A percentile compares a stretch with the other conserved stretches of the same genome.
phyloP scores from a whole-genome alignment of 345 rosid species.

The Camelina neglecta region DNA sequence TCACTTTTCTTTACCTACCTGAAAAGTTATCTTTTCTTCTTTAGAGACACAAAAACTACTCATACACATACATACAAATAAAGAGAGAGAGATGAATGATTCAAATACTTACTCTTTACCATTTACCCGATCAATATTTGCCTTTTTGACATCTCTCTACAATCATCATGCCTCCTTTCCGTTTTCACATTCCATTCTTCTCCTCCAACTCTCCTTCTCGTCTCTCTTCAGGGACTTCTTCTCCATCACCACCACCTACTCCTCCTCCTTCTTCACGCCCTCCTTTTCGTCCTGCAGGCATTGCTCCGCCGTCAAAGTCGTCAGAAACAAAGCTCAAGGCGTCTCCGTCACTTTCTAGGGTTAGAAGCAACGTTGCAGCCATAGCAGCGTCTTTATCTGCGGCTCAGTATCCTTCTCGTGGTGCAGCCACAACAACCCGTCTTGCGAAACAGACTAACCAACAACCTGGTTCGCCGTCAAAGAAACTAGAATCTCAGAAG shows the following conservation, averaged over 20 bases:
- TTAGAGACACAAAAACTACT: constrained; percentile 28
- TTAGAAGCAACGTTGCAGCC: constrained; percentile 35
- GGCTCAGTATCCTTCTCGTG: constrained; percentile 30
- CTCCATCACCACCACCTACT: constrained; percentile 38
- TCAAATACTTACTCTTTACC: constrained; percentile 16
- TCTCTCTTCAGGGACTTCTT: constrained; percentile 39
- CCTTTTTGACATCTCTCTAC: neutral
- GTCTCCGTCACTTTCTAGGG: constrained; percentile 33
- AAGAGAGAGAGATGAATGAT: neutral
- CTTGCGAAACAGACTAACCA: constrained; percentile 21
- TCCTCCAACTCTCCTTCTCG: constrained; percentile 42
- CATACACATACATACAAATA: constrained; percentile 24
- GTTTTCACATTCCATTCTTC: constrained; percentile 44
- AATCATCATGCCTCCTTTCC: constrained; percentile 41
- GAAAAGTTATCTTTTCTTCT: constrained; percentile 41
- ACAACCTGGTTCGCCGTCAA: constrained; percentile 41
- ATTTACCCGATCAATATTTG: neutral
- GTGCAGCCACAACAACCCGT: constrained; percentile 19
- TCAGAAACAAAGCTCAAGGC: constrained; percentile 35
- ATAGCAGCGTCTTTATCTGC: constrained; percentile 21
- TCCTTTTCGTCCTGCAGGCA: constrained; percentile 47
- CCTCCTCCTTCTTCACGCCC: constrained; percentile 41
- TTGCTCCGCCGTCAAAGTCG: constrained; percentile 40
- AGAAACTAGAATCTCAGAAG: constrained; percentile 26
- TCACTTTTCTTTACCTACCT: constrained; percentile 39